Evolutionary conservation across 176 grass and related monocot genomes (phyloP), one percentile per base, ranked within the genome.

Genomic region (Poa pratensis): DNA sequence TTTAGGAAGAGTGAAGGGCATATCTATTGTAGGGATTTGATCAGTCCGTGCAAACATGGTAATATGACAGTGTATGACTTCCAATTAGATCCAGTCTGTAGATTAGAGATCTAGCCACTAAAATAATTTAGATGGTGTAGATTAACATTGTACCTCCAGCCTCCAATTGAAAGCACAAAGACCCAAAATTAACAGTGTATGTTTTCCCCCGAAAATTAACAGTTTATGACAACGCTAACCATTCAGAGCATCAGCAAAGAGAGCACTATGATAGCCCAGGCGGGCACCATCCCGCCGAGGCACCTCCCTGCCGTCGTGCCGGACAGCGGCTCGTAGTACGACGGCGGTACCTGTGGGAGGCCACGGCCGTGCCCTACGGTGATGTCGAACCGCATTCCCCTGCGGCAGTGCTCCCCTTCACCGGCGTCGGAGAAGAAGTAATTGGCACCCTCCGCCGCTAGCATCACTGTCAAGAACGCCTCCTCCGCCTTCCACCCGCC

Each of bases 341-440:
- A 77, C 5, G 72, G 50, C 22, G 92, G 92, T 66, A 80, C 78
- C 11, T 87, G 77, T 15, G 86, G 89, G 18, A 94, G 86, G 5
- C 92, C 92, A 0, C 55, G 86, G 70, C 89, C 92, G 5, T 32
- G 86, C 58, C 58, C 86, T 1, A 87, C 87, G 66, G 49, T 23
- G 79, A 88, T 55, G 77, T 77, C 51, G 27, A 91, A 85, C 61
- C 78, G 77, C 92, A 94, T 94, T 19, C 92, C 89, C 17, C 28
- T 74, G 17, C 69, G 71, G 81, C 92, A 94, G 64, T 94, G 88
- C 40, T 69, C 78, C 5, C 89, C 89, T n/a, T 53, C 60, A 23
- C 79, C 18, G 49, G 67, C 81, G 77, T 89, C 84, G 0, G 92
- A 91, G 84, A 94, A 91, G 87, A 87, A 94, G 87, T 94, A 94